phyloP scores from a whole-genome alignment of 495 filamentous ascomycete species.

The Penicillium taxi region DNA sequence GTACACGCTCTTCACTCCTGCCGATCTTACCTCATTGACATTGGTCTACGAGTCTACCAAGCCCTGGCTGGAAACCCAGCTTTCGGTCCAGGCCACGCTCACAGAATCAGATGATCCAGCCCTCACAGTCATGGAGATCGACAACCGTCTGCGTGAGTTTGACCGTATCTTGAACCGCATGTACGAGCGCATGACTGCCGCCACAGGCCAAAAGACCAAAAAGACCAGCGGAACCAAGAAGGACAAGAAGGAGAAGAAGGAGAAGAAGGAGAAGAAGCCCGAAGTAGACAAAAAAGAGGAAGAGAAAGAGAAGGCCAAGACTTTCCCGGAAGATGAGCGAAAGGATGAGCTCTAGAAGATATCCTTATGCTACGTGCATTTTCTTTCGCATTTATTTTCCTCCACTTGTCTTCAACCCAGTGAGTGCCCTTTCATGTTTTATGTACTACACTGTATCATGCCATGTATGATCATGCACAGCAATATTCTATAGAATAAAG shows the following conservation, averaged over 20 bases:
- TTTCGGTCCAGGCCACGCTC: conserved; percentile 60
- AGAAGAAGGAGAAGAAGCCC: conserved; percentile 36
- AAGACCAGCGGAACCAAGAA: conserved; percentile 45
- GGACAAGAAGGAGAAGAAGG: conserved; percentile 37
- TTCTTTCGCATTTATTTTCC: conserved; percentile 4
- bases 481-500: no score
- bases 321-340: conserved; percentile 18
- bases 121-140: conserved; percentile 58
- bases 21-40: conserved; percentile 49
- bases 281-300: conserved; percentile 22
- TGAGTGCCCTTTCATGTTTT: no score
- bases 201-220: conserved; percentile 39
- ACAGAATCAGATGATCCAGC: conserved; percentile 61
- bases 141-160: conserved; percentile 46
- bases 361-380: conserved; percentile 1
- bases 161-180: conserved; percentile 68
- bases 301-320: conserved; percentile 15
- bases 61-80: conserved; percentile 61
- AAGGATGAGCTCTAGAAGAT: conserved; percentile 40
- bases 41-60: conserved; percentile 30
- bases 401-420: background rate
- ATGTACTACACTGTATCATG: no score
- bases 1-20: conserved; percentile 35
- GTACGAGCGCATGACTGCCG: conserved; percentile 43
- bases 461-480: no score